A percentile compares a stretch with the other conserved stretches of the same genome.
Conservation (phyloP, 345 rosid species). For the Garcia nutans region DNA sequence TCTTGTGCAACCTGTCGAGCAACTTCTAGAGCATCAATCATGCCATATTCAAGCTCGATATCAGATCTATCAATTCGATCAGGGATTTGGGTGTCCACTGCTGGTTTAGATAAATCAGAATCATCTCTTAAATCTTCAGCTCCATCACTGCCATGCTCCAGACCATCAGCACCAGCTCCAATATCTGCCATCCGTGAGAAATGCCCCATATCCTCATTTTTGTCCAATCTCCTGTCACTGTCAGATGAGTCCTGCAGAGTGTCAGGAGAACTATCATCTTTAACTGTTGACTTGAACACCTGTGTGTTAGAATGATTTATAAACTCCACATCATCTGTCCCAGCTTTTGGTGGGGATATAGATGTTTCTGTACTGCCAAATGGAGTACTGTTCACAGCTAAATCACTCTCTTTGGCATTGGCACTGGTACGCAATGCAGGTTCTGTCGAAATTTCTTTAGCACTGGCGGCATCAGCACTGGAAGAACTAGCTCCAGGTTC, state of each 20-base stretch:
- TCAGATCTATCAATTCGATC: conserved; percentile 46
- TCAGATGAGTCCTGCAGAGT: conserved; percentile 37
- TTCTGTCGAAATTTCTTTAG: conserved; percentile 30
- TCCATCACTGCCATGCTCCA: conserved; percentile 37
- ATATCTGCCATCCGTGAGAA: conserved; percentile 35
- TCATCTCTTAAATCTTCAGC: conserved; percentile 40
- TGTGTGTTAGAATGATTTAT: conserved; percentile 24
- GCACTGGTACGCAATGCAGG: conserved; percentile 33
- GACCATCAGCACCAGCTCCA: conserved; percentile 41
- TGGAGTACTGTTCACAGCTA: conserved; percentile 15
- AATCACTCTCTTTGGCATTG: conserved; percentile 36
- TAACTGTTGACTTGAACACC: conserved; percentile 20
- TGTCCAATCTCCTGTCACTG: conserved; percentile 31
- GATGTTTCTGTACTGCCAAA: conserved; percentile 32
- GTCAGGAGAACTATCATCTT: conserved; percentile 41
- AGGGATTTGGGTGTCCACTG: conserved; percentile 33
- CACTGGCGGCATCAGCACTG: conserved; percentile 33
- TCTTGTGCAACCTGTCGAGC: conserved; percentile 93
- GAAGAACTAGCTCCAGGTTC: conserved; percentile 43
- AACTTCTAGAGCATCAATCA: conserved; percentile 85
- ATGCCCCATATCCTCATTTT: conserved; percentile 30
- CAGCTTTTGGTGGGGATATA: conserved; percentile 31
- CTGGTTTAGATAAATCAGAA: conserved; percentile 39
- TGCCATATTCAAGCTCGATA: conserved; percentile 65
- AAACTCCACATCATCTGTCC: conserved; percentile 30